phyloP scores from a whole-genome alignment of 768 basidiomycete genomes.

The Trametes cingulata region DNA sequence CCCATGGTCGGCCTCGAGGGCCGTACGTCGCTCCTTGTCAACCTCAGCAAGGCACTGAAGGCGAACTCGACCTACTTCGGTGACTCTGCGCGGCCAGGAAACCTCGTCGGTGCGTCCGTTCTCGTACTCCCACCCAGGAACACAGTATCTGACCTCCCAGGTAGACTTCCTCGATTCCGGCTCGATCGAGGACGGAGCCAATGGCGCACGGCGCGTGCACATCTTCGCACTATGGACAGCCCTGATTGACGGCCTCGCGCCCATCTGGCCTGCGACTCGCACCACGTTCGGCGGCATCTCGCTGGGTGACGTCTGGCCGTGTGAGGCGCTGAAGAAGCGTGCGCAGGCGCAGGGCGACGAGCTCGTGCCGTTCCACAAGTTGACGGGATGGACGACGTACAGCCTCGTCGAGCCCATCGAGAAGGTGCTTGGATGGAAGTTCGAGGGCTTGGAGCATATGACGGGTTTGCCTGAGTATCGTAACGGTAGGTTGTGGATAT shows the following conservation, averaged over 20 bases:
- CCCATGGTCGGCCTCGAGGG: conserved; percentile 92
- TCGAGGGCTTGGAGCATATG: conserved; percentile 82
- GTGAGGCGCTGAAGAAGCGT: conserved; percentile 47
- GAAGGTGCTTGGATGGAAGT: conserved; percentile 71
- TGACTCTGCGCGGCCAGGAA: conserved; percentile 71
- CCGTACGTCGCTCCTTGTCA: conserved; percentile 72
- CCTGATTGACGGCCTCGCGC: conserved; percentile 78
- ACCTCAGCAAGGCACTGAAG: conserved; percentile 70
- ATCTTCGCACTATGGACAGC: conserved; percentile 78
- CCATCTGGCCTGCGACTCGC: conserved; percentile 86
- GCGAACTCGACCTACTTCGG: conserved; percentile 73
- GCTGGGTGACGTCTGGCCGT: conserved; percentile 95
- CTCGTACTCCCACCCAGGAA: not conserved
- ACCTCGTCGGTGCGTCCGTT: conserved; percentile 64
- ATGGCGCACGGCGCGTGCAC: conserved; percentile 52
- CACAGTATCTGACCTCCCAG: not conserved
- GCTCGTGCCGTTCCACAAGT: conserved; percentile 93
- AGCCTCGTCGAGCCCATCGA: conserved; percentile 85
- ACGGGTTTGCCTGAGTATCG: conserved; percentile 96
- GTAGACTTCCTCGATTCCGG: conserved; percentile 69
- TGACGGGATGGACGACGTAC: conserved; percentile 93
- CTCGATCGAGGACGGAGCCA: conserved; percentile 41
- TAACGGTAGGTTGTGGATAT: conserved; percentile 56
- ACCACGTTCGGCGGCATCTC: conserved; percentile 63
- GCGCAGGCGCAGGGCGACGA: conserved; percentile 52